Evolutionary conservation across 2,329 filamentous ascomycete genomes (phyloP).

Genomic region (Epichloe sp.): DNA sequence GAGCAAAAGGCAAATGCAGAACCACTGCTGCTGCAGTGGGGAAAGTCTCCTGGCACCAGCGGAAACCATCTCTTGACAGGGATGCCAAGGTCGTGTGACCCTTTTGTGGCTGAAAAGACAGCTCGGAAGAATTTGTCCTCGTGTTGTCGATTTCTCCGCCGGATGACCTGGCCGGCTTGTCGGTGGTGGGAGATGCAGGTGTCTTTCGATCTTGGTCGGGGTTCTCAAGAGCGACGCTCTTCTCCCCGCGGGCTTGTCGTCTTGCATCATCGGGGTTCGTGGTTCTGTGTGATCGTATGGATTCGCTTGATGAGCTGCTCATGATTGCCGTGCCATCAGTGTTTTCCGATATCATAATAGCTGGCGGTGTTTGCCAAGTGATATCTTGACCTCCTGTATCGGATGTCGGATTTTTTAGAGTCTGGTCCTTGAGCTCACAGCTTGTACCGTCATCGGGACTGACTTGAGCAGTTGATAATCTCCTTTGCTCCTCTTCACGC

Average conservation of each 20-base stretch:
- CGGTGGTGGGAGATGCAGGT: background rate
- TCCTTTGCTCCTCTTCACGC: conserved; percentile 6
- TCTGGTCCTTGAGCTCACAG: conserved; percentile 2
- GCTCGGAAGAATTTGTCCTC: background rate
- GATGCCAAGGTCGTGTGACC: conserved; percentile 38
- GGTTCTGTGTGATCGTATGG: background rate
- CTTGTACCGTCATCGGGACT: background rate
- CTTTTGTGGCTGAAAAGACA: conserved; percentile 4
- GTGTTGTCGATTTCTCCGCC: background rate
- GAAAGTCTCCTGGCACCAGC: conserved; percentile 57
- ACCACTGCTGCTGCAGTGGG: conserved; percentile 55
- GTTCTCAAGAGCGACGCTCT: background rate
- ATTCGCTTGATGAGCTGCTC: conserved; percentile 2
- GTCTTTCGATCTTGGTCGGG: background rate
- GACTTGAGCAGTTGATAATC: background rate
- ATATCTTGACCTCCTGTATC: background rate
- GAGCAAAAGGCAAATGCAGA: conserved; percentile 51
- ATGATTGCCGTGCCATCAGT: conserved; percentile 7
- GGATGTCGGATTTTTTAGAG: background rate
- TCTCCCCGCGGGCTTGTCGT: background rate
- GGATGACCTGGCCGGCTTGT: background rate
- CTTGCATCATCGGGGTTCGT: background rate
- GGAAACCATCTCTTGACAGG: conserved; percentile 28
- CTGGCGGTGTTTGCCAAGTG: conserved; percentile 3
- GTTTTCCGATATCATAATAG: conserved; percentile 9